These are phyloP conservation scores for Petrea volubilis DNA, from an alignment of 257 asterid species.

Conservation along the genomic window DNA sequence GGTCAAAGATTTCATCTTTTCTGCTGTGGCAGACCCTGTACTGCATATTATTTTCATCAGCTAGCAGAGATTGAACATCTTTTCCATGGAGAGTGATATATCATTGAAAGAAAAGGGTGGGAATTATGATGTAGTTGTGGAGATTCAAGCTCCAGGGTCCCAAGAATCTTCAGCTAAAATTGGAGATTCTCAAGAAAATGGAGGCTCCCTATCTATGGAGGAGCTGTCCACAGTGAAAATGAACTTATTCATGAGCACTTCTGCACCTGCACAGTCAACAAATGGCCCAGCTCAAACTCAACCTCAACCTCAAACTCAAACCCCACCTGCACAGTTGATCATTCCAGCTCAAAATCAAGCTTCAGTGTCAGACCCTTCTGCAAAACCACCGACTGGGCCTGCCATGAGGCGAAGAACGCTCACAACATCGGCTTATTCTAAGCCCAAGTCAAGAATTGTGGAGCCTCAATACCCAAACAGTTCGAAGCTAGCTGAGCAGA, in stretches of 20 bases:
- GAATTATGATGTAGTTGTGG: conserved; percentile 47
- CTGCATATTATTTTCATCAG: background rate
- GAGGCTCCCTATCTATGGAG: conserved; percentile 14
- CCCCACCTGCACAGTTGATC: conserved; percentile 31
- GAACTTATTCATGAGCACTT: conserved; percentile 31
- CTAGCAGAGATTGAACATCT: background rate
- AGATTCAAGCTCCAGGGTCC: conserved; percentile 35
- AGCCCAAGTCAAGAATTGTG: conserved; percentile 62
- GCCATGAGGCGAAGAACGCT: conserved; percentile 28
- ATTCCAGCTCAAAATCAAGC: conserved; percentile 12
- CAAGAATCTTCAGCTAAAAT: conserved; percentile 11
- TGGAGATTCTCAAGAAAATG: conserved; percentile 5
- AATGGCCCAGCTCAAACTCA: background rate
- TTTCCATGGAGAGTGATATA: conserved; percentile 40
- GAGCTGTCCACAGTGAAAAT: conserved; percentile 28
- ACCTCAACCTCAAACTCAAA: background rate
- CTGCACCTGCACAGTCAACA: background rate
- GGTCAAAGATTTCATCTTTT: conserved; percentile 11
- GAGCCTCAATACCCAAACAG: conserved; percentile 53
- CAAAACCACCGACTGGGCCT: conserved; percentile 38
- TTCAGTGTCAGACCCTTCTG: conserved; percentile 20
- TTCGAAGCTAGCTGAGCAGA: conserved; percentile 28
- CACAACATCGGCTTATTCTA: conserved; percentile 35
- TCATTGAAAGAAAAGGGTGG: conserved; percentile 30
- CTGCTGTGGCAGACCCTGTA: background rate